Percentiles rank a stretch among this genome's conserved stretches.
These are phyloP conservation scores for Leersia perrieri DNA, from an alignment of 176 grass and related monocot genomes.

Conservation along the genomic window DNA sequence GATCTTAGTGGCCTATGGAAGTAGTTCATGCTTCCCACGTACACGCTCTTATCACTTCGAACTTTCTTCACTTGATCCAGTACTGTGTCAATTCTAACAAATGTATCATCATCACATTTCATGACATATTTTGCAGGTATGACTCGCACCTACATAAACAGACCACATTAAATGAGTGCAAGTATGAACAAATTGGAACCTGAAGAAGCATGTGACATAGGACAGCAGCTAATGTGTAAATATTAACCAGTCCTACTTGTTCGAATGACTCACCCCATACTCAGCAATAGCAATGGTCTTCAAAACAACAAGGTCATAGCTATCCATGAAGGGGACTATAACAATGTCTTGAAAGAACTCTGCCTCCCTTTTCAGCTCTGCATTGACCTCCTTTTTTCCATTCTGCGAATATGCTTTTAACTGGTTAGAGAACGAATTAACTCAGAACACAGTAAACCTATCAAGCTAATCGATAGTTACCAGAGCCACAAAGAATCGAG, in stretches of 20 bases:
- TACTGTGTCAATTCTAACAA: slow-evolving; percentile 78
- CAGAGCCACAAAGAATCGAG: slow-evolving; percentile 95
- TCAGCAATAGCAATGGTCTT: slow-evolving; percentile 95
- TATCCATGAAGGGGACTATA: slow-evolving; percentile 94
- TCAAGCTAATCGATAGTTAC: slow-evolving; percentile 38
- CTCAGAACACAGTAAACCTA: not conserved
- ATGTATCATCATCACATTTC: slow-evolving; percentile 98
- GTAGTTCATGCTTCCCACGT: slow-evolving; percentile 95
- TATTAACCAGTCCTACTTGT: not conserved
- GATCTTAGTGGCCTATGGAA: slow-evolving; percentile 79
- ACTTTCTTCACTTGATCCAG: slow-evolving; percentile 76
- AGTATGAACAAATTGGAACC: not conserved
- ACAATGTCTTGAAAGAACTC: slow-evolving; percentile 94
- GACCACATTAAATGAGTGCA: slow-evolving; percentile 3
- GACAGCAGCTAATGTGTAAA: not conserved
- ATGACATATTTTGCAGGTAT: slow-evolving; percentile 84
- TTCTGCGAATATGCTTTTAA: slow-evolving; percentile 48
- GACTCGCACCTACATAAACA: slow-evolving; percentile 59
- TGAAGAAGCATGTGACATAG: not conserved
- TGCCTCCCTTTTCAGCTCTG: slow-evolving; percentile 76
- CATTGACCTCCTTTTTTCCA: slow-evolving; percentile 78
- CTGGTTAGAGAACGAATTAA: slow-evolving; percentile 1
- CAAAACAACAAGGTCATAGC: slow-evolving; percentile 92
- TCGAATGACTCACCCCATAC: slow-evolving; percentile 71
- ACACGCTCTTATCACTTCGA: slow-evolving; percentile 60